Conservation (phyloP, 1,284 basidiomycete genomes). For the Ustilago esculenta region DNA sequence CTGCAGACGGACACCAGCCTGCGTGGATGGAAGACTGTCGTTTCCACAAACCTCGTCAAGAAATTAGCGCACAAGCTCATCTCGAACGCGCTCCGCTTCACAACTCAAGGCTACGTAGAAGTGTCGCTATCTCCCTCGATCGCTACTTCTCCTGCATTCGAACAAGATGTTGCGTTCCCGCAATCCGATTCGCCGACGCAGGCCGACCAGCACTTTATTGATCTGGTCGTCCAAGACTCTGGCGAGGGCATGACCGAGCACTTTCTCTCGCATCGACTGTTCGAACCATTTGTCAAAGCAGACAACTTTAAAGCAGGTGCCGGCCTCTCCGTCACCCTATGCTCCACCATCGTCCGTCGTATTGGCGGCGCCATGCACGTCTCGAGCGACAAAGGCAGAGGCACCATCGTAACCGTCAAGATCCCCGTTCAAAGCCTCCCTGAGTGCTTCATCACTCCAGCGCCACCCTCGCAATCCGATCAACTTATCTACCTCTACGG, state of each 20-base stretch:
- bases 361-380: slow-evolving; percentile 54
- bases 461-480: slow-evolving; percentile 23
- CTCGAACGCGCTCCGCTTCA: slow-evolving; percentile 52
- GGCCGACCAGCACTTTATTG: slow-evolving; percentile 20
- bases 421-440: slow-evolving; percentile 44
- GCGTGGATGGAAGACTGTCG: slow-evolving; percentile 42
- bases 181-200: background rate
- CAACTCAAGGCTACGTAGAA: slow-evolving; percentile 49
- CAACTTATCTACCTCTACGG: slow-evolving; percentile 50
- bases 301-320: slow-evolving; percentile 47
- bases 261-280: slow-evolving; percentile 44
- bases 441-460: slow-evolving; percentile 8
- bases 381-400: slow-evolving; percentile 45
- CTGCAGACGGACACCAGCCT: slow-evolving; percentile 46
- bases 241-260: slow-evolving; percentile 55
- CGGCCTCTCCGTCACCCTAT: slow-evolving; percentile 41
- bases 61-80: slow-evolving; percentile 50
- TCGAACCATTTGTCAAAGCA: slow-evolving; percentile 53
- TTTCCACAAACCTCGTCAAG: slow-evolving; percentile 23
- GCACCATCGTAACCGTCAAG: slow-evolving; percentile 46
- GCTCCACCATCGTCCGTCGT: slow-evolving; percentile 37
- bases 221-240: slow-evolving; percentile 47
- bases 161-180: slow-evolving; percentile 9
- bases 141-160: slow-evolving; percentile 4
- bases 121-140: slow-evolving; percentile 36